Base-by-base conservation (phyloP, 148 eudicot genomes). In the Arctostaphylos glauca region DNA sequence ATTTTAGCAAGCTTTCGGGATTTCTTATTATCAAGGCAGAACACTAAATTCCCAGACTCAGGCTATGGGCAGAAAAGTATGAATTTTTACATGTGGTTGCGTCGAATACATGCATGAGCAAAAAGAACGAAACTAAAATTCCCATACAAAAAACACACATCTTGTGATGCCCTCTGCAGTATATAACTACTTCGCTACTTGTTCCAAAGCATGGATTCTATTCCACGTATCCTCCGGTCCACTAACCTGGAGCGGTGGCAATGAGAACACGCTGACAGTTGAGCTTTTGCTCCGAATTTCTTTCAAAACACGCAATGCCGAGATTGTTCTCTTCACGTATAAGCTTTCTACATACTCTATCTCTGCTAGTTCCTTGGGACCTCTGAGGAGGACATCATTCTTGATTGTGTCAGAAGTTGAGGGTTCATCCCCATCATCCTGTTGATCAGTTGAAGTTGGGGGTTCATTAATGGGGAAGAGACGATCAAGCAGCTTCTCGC, bases 231-330 rank as follows among this genome's bases (percentile, higher is more conserved):
- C 97, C 82, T 96, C 96, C 16, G 84, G 41, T 58, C 86, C 93
- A 7, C 78, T 78, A 3, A 79, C 83, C 82, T 90, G 94, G 86
- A 96, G 73, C 41, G 99, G 99, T 50, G 99, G 99, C 86, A 96
- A 84, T 0, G 99, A 94, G 77, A 96, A 94, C 68, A 77, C 83
- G 55, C 92, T 94, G 8, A 96, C 97, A 3, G 99, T 96, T 6
- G 99, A 94, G 82, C 99, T 96, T 81, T 86, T 84, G 44, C 97
- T 89, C 70, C 98, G 85, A 71, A 96, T 92, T 80, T 96, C 93
- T 81, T 93, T 92, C 85, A 96, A 74, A 15, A 88, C 89, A 66
- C 87, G 86, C 43, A 96, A 78, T 13, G 99, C 99, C 0, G 98
- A 91, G 80, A 94, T 84, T 7, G 94, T 93, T 81, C 93, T 91